These are phyloP conservation scores for Simmondsia chinensis DNA, from an alignment of 148 eudicot genomes.

Conservation along the genomic window DNA sequence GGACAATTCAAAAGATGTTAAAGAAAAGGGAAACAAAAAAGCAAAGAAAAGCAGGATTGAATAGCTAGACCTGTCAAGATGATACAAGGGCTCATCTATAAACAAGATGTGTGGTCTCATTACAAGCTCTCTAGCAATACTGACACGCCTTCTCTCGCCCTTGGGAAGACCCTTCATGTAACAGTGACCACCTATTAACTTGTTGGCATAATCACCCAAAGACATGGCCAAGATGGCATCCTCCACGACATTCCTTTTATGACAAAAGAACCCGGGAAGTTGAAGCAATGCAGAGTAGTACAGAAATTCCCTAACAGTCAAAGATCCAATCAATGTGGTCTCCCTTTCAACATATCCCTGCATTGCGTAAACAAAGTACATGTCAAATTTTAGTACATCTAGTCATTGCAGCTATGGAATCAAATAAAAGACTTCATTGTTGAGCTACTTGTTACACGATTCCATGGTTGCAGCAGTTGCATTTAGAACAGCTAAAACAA, in stretches of 20 bases:
- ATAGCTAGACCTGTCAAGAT: slow-evolving; percentile 78
- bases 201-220: slow-evolving; percentile 82
- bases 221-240: slow-evolving; percentile 95
- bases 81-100: slow-evolving; percentile 96
- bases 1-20: background rate
- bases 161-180: slow-evolving; percentile 88
- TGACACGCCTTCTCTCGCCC: slow-evolving; percentile 91
- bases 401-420: background rate
- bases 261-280: slow-evolving; percentile 83
- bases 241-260: slow-evolving; percentile 74
- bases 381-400: background rate
- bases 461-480: too few species aligned
- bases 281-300: slow-evolving; percentile 96
- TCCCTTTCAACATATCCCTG: slow-evolving; percentile 98
- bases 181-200: slow-evolving; percentile 95
- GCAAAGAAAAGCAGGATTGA: background rate
- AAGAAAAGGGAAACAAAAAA: background rate
- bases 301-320: slow-evolving; percentile 89
- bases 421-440: too few species aligned
- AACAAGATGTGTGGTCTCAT: slow-evolving; percentile 88
- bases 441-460: too few species aligned
- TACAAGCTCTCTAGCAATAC: slow-evolving; percentile 96
- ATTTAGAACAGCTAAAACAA: too few species aligned
- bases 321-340: slow-evolving; percentile 79
- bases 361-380: slow-evolving; percentile 5